phyloP scores from a whole-genome alignment of 768 basidiomycete species.

The Auriscalpium orientale region DNA sequence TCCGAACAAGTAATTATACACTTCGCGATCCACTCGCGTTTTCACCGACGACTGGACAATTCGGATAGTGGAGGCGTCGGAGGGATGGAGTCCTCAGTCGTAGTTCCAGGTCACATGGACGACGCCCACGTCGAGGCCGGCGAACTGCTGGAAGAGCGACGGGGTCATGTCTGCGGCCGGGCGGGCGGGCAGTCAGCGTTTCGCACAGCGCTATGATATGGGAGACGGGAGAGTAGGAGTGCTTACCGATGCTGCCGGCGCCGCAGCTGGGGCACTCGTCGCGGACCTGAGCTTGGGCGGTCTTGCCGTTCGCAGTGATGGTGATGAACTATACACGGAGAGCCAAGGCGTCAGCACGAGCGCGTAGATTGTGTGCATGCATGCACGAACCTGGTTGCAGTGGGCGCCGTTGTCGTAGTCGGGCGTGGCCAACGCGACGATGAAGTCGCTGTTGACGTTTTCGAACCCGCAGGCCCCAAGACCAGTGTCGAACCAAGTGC shows the following conservation, averaged over 20 bases:
- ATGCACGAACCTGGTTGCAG: constrained; percentile 49
- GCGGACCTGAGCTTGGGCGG: constrained; percentile 39
- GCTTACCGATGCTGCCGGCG: constrained; percentile 48
- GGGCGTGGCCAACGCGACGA: constrained; percentile 53
- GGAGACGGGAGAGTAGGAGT: neutral
- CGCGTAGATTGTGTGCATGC: neutral
- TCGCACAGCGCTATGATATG: neutral
- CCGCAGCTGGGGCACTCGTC: constrained; percentile 58
- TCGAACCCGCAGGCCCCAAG: constrained; percentile 56
- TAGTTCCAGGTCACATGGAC: constrained; percentile 44
- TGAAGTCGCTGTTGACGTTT: constrained; percentile 41
- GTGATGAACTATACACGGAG: constrained; percentile 32
- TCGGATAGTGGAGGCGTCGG: too few relatives aligned
- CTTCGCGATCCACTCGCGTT: too few relatives aligned
- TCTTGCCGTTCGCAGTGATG: constrained; percentile 47
- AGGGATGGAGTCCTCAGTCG: neutral
- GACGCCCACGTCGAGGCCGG: constrained; percentile 38
- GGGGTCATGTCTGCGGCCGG: constrained; percentile 64
- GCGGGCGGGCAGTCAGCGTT: neutral
- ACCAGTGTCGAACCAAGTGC: constrained; percentile 58
- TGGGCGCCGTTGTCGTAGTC: constrained; percentile 48
- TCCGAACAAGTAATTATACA: too few relatives aligned
- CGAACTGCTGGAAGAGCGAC: constrained; percentile 48
- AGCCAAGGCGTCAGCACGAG: too few relatives aligned
- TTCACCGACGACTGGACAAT: too few relatives aligned